Conservation (phyloP, 306 rosid species). For the Casuarina cunninghamiana region DNA sequence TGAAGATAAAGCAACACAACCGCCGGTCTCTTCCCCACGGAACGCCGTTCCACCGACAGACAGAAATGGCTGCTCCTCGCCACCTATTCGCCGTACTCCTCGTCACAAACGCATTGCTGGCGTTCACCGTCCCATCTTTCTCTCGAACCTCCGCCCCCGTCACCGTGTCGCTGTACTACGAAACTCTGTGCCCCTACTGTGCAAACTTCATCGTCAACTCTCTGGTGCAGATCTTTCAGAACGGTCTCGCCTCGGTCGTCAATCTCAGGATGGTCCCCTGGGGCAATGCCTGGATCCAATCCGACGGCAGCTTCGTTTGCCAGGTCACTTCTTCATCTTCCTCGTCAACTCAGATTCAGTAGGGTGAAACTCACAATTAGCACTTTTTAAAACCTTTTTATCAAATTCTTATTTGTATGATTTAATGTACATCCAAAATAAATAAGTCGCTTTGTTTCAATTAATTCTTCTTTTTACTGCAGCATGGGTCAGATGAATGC, state of each 20-base stretch:
- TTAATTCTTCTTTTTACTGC: slow-evolving; percentile 26
- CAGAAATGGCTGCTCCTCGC: slow-evolving; percentile 6
- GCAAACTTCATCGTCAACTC: slow-evolving; percentile 78
- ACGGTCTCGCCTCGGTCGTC: slow-evolving; percentile 62
- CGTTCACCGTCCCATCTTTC: not conserved
- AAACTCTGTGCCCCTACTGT: slow-evolving; percentile 78
- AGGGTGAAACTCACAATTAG: not conserved
- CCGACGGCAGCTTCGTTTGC: slow-evolving; percentile 55
- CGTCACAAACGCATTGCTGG: not conserved
- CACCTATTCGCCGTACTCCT: not conserved
- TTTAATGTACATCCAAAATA: not conserved
- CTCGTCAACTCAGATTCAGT: not conserved
- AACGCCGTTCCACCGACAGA: too few relatives aligned
- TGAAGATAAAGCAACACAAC: too few relatives aligned
- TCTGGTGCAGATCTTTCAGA: slow-evolving; percentile 64
- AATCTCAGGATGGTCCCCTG: slow-evolving; percentile 83
- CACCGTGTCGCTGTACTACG: slow-evolving; percentile 68
- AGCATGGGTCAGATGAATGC: slow-evolving; percentile 95
- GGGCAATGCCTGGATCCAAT: slow-evolving; percentile 74
- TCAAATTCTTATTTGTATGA: not conserved
- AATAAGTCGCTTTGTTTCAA: not conserved
- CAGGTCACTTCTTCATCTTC: slow-evolving; percentile 43
- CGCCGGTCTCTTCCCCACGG: too few relatives aligned
- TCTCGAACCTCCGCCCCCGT: slow-evolving; percentile 41
- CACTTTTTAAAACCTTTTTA: too few relatives aligned